A percentile compares a stretch with the other conserved stretches of the same genome.
These are phyloP conservation scores for Mycena polygramma DNA, from an alignment of 768 basidiomycete genomes.

Conservation along the genomic window DNA sequence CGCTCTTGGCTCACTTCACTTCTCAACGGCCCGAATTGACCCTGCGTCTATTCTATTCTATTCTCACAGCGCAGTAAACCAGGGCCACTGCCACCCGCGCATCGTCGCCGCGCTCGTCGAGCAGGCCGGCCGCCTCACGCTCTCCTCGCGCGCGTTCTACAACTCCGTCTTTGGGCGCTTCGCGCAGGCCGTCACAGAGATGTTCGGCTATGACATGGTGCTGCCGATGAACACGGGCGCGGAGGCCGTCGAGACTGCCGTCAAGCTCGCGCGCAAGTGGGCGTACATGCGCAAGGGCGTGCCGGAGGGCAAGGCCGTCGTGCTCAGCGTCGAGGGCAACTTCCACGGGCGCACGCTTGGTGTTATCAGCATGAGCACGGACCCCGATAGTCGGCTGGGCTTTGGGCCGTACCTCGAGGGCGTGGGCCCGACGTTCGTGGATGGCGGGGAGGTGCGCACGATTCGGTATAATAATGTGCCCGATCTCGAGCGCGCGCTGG, in stretches of 20 bases:
- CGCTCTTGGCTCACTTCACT: background rate
- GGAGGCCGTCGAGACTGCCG: constrained; percentile 96
- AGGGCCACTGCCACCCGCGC: constrained; percentile 94
- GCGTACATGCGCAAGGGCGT: constrained; percentile 91
- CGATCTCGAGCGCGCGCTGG: constrained; percentile 87
- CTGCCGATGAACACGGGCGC: constrained; percentile 99
- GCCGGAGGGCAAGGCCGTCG: constrained; percentile 83
- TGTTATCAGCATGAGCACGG: constrained; percentile 95
- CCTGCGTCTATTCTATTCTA: background rate
- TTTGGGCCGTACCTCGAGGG: constrained; percentile 93
- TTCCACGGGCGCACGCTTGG: constrained; percentile 96
- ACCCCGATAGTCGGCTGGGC: constrained; percentile 87
- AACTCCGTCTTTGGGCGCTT: constrained; percentile 93
- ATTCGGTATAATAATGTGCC: constrained; percentile 89
- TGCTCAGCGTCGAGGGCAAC: constrained; percentile 89
- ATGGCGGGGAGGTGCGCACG: constrained; percentile 62
- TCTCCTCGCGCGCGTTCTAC: constrained; percentile 97
- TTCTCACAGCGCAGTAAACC: constrained; percentile 81
- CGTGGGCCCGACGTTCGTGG: constrained; percentile 84
- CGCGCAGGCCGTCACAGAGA: constrained; percentile 83
- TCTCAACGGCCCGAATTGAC: background rate
- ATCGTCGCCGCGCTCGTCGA: constrained; percentile 85
- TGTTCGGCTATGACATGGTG: constrained; percentile 76
- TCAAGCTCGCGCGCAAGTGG: constrained; percentile 98
- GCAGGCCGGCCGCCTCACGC: constrained; percentile 91